These are phyloP conservation scores for Globisporangium yorkense DNA, from an alignment of 352 stramenopile species.

Conservation along the genomic window DNA sequence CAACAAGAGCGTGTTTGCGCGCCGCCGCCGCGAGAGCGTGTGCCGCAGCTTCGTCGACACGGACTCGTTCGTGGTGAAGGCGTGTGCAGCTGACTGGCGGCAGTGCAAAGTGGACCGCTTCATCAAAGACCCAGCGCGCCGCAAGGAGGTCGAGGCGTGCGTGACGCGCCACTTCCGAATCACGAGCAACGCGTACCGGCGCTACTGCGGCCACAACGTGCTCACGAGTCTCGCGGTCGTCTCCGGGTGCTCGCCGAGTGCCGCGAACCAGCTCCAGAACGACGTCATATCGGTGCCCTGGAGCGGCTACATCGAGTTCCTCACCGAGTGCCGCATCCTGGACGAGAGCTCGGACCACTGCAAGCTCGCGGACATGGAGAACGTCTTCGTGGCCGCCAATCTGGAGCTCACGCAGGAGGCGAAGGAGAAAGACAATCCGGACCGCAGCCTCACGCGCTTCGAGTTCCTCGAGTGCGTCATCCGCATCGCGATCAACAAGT, in stretches of 20 bases:
- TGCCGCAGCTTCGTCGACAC: conserved; percentile 64
- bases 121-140: conserved; percentile 47
- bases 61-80: conserved; percentile 57
- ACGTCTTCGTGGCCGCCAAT: conserved; percentile 78
- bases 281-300: conserved; percentile 66
- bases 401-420: conserved; percentile 71
- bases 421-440: conserved; percentile 77
- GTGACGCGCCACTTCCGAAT: conserved; percentile 50
- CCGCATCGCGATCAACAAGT: conserved; percentile 81
- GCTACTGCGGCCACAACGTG: conserved; percentile 60
- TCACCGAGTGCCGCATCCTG: conserved; percentile 52
- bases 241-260: conserved; percentile 25
- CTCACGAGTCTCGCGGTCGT: conserved; percentile 44
- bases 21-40: conserved; percentile 48
- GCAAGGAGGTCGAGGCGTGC: conserved; percentile 52
- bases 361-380: conserved; percentile 59
- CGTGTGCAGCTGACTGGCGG: conserved; percentile 56
- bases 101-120: conserved; percentile 79
- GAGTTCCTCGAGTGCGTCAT: conserved; percentile 75
- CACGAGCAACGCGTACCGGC: conserved; percentile 54
- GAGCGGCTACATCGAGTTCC: conserved; percentile 66
- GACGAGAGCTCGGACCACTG: conserved; percentile 69
- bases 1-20: conserved; percentile 72
- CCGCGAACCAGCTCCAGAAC: conserved; percentile 53
- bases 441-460: conserved; percentile 69